Evolutionary conservation across 116 monocot species (phyloP).

Genomic region (Phalaenopsis hybrid): DNA sequence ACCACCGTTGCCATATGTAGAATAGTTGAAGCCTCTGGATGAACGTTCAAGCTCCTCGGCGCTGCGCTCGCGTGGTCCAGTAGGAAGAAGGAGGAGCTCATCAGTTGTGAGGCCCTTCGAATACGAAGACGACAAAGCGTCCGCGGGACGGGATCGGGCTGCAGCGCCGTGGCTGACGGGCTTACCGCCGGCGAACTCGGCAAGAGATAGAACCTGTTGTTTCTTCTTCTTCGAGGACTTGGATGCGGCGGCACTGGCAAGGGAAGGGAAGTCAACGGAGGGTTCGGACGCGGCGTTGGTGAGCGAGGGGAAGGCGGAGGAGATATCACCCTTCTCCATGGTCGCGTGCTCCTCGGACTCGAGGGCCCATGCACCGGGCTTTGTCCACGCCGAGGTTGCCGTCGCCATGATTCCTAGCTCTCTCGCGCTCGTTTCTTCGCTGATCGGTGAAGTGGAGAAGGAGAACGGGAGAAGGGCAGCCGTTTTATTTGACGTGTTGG

Average conservation of each 20-base stretch:
- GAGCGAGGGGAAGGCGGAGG: slow-evolving; percentile 9
- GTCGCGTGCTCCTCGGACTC: slow-evolving; percentile 61
- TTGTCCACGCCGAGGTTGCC: slow-evolving; percentile 78
- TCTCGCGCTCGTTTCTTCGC: slow-evolving; percentile 8
- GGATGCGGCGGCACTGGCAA: slow-evolving; percentile 49
- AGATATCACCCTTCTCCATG: slow-evolving; percentile 6
- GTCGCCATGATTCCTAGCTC: slow-evolving; percentile 3
- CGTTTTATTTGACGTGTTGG: slow-evolving; percentile 4
- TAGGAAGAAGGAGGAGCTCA: slow-evolving; percentile 54
- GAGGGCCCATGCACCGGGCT: slow-evolving; percentile 87
- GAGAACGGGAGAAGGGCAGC: neutral
- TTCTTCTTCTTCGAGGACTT: slow-evolving; percentile 62
- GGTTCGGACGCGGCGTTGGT: neutral
- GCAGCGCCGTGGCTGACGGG: slow-evolving; percentile 16
- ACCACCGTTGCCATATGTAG: slow-evolving; percentile 12
- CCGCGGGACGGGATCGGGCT: slow-evolving; percentile 5
- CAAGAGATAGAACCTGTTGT: slow-evolving; percentile 43
- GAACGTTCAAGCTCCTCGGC: slow-evolving; percentile 77
- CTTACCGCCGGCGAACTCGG: slow-evolving; percentile 46
- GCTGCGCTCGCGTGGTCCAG: slow-evolving; percentile 83
- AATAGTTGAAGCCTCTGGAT: slow-evolving; percentile 39
- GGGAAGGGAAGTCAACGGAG: slow-evolving; percentile 65
- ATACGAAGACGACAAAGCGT: slow-evolving; percentile 11
- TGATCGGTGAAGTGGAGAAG: neutral
- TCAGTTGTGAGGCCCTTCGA: slow-evolving; percentile 12